Evolutionary conservation across 2,329 filamentous ascomycete species (phyloP).

Genomic region (Claviceps monticola): DNA sequence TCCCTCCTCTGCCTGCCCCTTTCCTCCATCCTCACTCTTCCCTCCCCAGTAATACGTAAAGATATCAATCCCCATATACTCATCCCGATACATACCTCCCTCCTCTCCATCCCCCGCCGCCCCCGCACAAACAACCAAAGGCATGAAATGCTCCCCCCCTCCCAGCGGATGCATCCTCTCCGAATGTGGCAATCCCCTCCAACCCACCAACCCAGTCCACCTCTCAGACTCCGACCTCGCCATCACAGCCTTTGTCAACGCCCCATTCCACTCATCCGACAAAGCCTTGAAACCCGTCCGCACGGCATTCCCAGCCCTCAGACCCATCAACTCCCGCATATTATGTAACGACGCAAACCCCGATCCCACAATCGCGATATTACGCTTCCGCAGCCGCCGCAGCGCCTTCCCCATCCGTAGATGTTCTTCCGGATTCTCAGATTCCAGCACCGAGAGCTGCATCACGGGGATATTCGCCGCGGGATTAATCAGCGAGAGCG

Average conservation of each 20-base stretch:
- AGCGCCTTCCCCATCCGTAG: slow-evolving; percentile 40
- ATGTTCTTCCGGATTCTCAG: slow-evolving; percentile 35
- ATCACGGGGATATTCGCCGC: slow-evolving; percentile 38
- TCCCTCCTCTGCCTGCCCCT: too few relatives aligned
- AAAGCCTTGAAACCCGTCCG: slow-evolving; percentile 11
- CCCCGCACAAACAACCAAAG: slow-evolving; percentile 41
- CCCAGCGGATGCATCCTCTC: slow-evolving; percentile 39
- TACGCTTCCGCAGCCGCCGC: slow-evolving; percentile 30
- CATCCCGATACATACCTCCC: neutral
- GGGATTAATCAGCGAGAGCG: slow-evolving; percentile 40
- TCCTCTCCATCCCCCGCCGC: slow-evolving; percentile 20
- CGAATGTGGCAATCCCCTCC: slow-evolving; percentile 33
- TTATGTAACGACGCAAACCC: slow-evolving; percentile 48
- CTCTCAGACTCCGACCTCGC: slow-evolving; percentile 21
- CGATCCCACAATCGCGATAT: slow-evolving; percentile 46
- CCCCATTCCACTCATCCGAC: slow-evolving; percentile 30
- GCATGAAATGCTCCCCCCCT: slow-evolving; percentile 46
- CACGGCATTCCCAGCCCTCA: slow-evolving; percentile 10
- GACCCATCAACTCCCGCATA: slow-evolving; percentile 29
- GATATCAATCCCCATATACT: neutral
- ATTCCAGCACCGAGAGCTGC: slow-evolving; percentile 40
- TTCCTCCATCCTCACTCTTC: neutral
- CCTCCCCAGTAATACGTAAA: neutral
- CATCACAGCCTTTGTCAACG: slow-evolving; percentile 26
- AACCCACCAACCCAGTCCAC: slow-evolving; percentile 26